Percentiles rank a stretch among this genome's conserved stretches.
Evolutionary conservation across 768 basidiomycete species (phyloP).

Genomic region (Mycena kentingensis): DNA sequence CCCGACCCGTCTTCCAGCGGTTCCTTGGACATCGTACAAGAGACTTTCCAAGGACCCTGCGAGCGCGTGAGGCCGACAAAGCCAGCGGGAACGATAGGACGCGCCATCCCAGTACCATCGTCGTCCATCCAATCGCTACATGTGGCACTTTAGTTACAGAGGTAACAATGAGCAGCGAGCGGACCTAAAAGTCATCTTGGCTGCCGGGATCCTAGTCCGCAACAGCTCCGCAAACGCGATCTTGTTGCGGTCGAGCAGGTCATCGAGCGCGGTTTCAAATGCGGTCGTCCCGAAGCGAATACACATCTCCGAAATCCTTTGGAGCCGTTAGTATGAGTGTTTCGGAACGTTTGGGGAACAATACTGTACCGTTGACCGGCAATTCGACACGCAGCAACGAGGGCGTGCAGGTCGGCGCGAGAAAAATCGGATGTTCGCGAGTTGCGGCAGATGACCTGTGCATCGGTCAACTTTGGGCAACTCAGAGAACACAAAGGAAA

Average conservation of each 20-base stretch:
- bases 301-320: slow-evolving; percentile 27
- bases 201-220: slow-evolving; percentile 25
- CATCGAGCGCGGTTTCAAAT: slow-evolving; percentile 30
- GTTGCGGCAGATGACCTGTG: slow-evolving; percentile 25
- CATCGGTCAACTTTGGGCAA: slow-evolving; percentile 14
- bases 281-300: slow-evolving; percentile 28
- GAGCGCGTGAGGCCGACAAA: background rate
- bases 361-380: slow-evolving; percentile 24
- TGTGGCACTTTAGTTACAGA: slow-evolving; percentile 9
- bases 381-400: slow-evolving; percentile 32
- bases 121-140: slow-evolving; percentile 36
- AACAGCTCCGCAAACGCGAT: slow-evolving; percentile 32
- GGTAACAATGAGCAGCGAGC: background rate
- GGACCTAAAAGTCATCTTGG: slow-evolving; percentile 19
- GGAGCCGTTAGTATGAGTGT: background rate
- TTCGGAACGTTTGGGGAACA: background rate
- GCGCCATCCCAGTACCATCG: slow-evolving; percentile 28
- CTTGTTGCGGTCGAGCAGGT: slow-evolving; percentile 29
- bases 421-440: slow-evolving; percentile 33
- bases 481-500: background rate
- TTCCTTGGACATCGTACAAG: slow-evolving; percentile 30
- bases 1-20: slow-evolving; percentile 23
- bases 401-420: slow-evolving; percentile 30
- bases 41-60: slow-evolving; percentile 18
- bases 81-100: background rate